These are phyloP conservation scores for Cystobasidium sp. DNA, from an alignment of 1,284 basidiomycete species.

Conservation along the genomic window DNA sequence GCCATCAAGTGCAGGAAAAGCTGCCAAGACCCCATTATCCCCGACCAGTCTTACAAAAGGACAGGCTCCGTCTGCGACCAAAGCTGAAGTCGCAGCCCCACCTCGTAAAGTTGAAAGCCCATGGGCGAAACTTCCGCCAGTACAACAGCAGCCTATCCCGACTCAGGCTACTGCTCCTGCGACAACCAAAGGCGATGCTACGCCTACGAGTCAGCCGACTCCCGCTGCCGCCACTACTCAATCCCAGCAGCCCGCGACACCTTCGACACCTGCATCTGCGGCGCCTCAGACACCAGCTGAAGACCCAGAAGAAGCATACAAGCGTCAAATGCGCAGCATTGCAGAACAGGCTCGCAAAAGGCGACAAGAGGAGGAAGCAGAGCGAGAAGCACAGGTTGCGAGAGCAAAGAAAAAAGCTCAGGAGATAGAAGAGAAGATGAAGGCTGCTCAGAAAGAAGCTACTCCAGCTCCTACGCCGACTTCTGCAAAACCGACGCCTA, in stretches of 20 bases:
- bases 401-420: constrained; percentile 81
- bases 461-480: constrained; percentile 14
- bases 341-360: constrained; percentile 77
- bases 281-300: constrained; percentile 55
- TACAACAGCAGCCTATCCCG: constrained; percentile 8
- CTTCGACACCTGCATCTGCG: constrained; percentile 28
- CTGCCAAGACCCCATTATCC: neutral
- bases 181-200: neutral
- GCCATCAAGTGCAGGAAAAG: neutral
- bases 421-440: constrained; percentile 78
- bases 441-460: constrained; percentile 55
- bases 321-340: constrained; percentile 83
- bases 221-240: neutral
- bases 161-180: neutral
- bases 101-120: constrained; percentile 12
- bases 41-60: neutral
- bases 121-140: constrained; percentile 23
- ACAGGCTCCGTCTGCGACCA: neutral
- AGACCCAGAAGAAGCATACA: constrained; percentile 74
- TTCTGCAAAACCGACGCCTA: constrained; percentile 6
- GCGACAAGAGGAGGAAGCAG: constrained; percentile 81
- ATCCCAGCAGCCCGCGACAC: neutral
- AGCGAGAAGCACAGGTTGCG: constrained; percentile 79
- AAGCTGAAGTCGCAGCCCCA: neutral
- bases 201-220: neutral